Base-by-base conservation (phyloP, 257 asterid species). In the Avicennia marina region DNA sequence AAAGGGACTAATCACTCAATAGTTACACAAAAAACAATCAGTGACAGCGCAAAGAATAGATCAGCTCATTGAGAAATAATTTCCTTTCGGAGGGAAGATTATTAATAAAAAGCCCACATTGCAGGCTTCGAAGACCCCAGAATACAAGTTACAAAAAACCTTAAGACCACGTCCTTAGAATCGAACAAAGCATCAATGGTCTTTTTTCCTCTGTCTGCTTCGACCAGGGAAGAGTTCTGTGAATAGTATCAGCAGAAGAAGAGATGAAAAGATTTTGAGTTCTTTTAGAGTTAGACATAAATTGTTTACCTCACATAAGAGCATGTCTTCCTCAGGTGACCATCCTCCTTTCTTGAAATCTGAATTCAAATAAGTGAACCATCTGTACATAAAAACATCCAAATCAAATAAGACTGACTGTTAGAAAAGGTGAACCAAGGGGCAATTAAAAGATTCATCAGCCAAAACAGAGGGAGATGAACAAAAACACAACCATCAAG, bases 301-400 rank as follows among this genome's bases (percentile, higher is more conserved):
- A 16, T 18, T 26, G 15, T 13, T 38, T 73, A 93, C 99, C 99
- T 93, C 95, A 56, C 99, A 93, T 38, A 93, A 74, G 62, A 93
- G 91, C 86, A 86, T 65, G 59, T 93, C 99, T 76, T 93, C 99
- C 78, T 93, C 99, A 26, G 97, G 96, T 17, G 97, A 84, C 99
- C 99, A 93, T 62, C 97, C 99, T 33, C 99, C 99, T 79, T 81
- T 93, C 94, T 93, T 93, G 86, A 93, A 93, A 75, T 89, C 99
- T 49, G 99, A 89, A 74, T 89, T 93, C 84, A 93, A 81, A 79
- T 93, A 93, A 67, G 97, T 89, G 76, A 66, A 93, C 99, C 99
- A 93, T 80, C 99, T 93, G 80, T 43, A 62, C 11, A 55, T 27
- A 19, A 41, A 29, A 63, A 65, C 18, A 72, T 58, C 27, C 27